A percentile compares a stretch with the other conserved stretches of the same genome.
These are phyloP conservation scores for Raphanus sativus DNA, from an alignment of 345 rosid species.

Conservation along the genomic window DNA sequence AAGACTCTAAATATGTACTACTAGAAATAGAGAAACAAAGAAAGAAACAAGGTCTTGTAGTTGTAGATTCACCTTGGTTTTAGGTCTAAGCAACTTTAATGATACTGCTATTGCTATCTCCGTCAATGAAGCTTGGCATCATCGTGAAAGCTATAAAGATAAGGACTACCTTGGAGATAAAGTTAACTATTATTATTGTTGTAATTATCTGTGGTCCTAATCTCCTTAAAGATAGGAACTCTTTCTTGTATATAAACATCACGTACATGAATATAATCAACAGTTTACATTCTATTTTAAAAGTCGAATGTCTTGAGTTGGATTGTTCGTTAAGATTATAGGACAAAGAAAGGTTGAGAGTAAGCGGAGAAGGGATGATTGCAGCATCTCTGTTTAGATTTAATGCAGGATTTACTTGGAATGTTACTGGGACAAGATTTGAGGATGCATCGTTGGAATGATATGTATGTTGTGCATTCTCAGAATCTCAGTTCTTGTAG, in stretches of 20 bases:
- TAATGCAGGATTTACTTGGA: slow-evolving; percentile 33
- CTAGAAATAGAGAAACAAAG: slow-evolving; percentile 27
- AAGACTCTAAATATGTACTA: slow-evolving; percentile 14
- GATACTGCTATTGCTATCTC: slow-evolving; percentile 43
- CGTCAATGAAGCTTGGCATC: too few relatives aligned
- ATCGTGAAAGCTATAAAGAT: slow-evolving; percentile 44
- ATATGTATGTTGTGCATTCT: too few relatives aligned
- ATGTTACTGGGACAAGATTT: too few relatives aligned
- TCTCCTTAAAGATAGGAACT: too few relatives aligned
- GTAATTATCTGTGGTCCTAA: too few relatives aligned
- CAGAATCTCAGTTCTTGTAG: too few relatives aligned
- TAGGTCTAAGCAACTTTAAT: slow-evolving; percentile 44
- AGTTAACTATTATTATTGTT: too few relatives aligned
- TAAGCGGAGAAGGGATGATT: slow-evolving; percentile 45
- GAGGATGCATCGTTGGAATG: too few relatives aligned
- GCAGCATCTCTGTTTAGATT: slow-evolving; percentile 15
- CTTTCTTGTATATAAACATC: too few relatives aligned
- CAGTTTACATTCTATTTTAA: too few relatives aligned
- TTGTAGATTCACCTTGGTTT: slow-evolving; percentile 41
- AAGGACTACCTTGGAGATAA: too few relatives aligned
- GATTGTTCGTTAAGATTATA: slow-evolving; percentile 52
- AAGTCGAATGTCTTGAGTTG: slow-evolving; percentile 16
- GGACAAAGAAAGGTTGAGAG: slow-evolving; percentile 59
- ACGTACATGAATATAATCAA: too few relatives aligned
- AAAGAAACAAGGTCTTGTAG: slow-evolving; percentile 31